These are phyloP conservation scores for Hura crepitans DNA, from an alignment of 441 rosid species.

Conservation along the genomic window DNA sequence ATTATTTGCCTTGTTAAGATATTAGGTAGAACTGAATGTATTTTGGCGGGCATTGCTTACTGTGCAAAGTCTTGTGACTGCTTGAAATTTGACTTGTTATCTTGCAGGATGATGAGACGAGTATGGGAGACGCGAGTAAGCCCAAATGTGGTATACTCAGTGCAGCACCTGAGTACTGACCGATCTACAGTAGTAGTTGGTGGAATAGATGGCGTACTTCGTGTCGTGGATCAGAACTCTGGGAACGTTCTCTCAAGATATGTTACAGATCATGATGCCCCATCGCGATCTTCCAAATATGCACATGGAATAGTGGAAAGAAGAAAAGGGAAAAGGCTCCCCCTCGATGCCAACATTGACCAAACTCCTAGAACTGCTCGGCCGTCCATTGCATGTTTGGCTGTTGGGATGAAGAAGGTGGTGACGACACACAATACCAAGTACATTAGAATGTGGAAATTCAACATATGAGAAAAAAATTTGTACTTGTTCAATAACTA, in stretches of 20 bases:
- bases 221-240: slow-evolving; percentile 57
- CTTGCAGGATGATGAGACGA: slow-evolving; percentile 57
- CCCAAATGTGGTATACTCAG: slow-evolving; percentile 67
- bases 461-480: slow-evolving; percentile 21
- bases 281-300: slow-evolving; percentile 25
- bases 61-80: not conserved
- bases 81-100: not conserved
- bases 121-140: slow-evolving; percentile 73
- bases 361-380: slow-evolving; percentile 46
- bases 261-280: slow-evolving; percentile 35
- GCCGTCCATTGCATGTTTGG: slow-evolving; percentile 69
- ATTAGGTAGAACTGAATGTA: not conserved
- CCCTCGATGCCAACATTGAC: slow-evolving; percentile 36
- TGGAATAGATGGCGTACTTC: slow-evolving; percentile 81
- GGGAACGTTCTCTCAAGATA: slow-evolving; percentile 55
- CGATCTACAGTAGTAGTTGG: slow-evolving; percentile 54
- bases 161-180: slow-evolving; percentile 55
- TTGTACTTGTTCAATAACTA: no score
- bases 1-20: not conserved
- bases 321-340: slow-evolving; percentile 47
- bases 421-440: slow-evolving; percentile 64
- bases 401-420: slow-evolving; percentile 75
- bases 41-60: not conserved
- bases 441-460: slow-evolving; percentile 65
- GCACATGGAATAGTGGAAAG: slow-evolving; percentile 31